Evolutionary conservation across 768 basidiomycete species (phyloP), one percentile per base, ranked within the genome.

Genomic region (Cubamyces sp.): DNA sequence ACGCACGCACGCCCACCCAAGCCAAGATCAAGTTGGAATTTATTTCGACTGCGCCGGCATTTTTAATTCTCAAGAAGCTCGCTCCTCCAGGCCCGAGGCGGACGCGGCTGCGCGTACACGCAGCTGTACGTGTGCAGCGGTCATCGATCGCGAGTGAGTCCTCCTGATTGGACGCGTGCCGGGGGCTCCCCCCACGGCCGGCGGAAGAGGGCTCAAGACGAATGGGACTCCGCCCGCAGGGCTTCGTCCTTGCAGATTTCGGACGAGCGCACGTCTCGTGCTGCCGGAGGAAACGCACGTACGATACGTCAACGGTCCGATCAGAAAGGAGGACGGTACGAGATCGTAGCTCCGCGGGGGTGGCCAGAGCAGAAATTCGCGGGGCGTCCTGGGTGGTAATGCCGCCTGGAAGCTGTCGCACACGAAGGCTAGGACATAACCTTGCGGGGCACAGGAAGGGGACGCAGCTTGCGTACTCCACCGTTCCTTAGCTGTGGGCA

Each of bases 301-400:
- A 45, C 42, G 55, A 42, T 43, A 47, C 26, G 28, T 30, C 40
- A 4, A 25, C 49, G 25, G 49, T 62, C 55, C 61, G 61, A 62
- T 62, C 61, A 57, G 55, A 42, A 56, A 62, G 61, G 61, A 57
- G 55, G 40, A 42, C 16, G 48, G 16, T 42, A 51, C 12, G 40
- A 37, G 7, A 34, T 21, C 23, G 37, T 21, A 51, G 49, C 49
- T 59, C 57, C 57, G 49, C 57, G 57, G 57, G 28, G 57, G 41
- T 50, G 48, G 34, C 57, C 48, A 45, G 14, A 34, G 49, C 54
- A 45, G 47, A 19, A 9, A 14, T 37, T 41, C 16, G 28, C 47
- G 30, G 12, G 4, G 51, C 37, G 37, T n/a, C 42, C 48, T 34
- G 34, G 34, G 47, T 23, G 48, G 43, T 39, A 54, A 50, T 56